Conservation (phyloP, 441 rosid species). For the Erodium trifolium region DNA sequence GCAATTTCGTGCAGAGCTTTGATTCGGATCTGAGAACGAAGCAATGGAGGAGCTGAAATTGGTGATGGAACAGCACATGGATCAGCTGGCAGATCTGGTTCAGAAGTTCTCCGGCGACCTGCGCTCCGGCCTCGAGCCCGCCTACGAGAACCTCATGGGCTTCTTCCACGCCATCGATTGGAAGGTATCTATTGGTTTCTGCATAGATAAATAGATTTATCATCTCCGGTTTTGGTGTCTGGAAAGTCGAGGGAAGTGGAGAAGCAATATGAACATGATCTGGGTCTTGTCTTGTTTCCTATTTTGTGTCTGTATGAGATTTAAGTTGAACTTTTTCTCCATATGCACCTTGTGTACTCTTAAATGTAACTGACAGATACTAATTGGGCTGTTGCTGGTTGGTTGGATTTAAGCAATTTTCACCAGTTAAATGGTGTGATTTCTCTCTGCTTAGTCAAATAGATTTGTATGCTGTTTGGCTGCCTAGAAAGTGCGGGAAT, state of each 20-base stretch:
- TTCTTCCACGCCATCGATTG: slow-evolving; percentile 87
- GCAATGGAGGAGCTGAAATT: slow-evolving; percentile 64
- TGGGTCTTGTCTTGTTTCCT: background rate
- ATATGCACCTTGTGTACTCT: background rate
- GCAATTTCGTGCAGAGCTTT: background rate
- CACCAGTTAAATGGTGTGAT: background rate
- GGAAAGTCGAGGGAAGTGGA: background rate
- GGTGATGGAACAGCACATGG: slow-evolving; percentile 67
- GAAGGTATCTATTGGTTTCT: slow-evolving; percentile 41
- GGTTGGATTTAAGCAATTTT: background rate
- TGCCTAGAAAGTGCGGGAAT: background rate
- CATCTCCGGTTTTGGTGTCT: background rate
- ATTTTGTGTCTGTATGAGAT: background rate
- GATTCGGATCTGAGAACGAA: background rate
- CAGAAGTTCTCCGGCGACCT: slow-evolving; percentile 74
- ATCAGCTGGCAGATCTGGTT: slow-evolving; percentile 75
- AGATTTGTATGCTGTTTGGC: background rate
- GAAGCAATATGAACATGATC: background rate
- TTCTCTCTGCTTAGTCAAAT: background rate
- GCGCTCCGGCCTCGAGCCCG: slow-evolving; percentile 69
- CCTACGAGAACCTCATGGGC: slow-evolving; percentile 62
- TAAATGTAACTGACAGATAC: background rate
- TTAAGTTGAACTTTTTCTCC: background rate
- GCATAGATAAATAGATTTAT: background rate
- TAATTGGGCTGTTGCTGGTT: background rate